These are phyloP conservation scores for Suillus subaureus DNA, from an alignment of 768 basidiomycete genomes.

Conservation along the genomic window DNA sequence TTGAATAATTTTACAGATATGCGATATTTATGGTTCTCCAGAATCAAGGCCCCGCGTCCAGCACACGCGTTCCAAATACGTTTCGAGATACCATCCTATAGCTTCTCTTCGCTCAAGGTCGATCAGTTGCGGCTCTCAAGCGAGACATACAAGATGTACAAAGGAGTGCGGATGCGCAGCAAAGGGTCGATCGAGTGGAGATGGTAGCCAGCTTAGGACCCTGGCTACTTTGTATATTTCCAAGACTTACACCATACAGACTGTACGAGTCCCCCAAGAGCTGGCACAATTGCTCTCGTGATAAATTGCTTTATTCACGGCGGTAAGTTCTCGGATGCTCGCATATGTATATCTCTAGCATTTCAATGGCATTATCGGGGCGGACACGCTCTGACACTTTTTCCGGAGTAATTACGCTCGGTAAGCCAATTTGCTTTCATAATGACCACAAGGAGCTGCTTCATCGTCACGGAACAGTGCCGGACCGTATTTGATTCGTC, in stretches of 20 bases:
- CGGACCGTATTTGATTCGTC: neutral
- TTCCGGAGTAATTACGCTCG: neutral
- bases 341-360: neutral
- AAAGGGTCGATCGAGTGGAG: constrained; percentile 35
- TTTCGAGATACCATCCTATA: constrained; percentile 70
- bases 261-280: neutral
- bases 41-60: constrained; percentile 54
- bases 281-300: neutral
- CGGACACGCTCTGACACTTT: neutral
- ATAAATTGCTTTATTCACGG: neutral
- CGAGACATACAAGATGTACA: constrained; percentile 88
- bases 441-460: neutral
- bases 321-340: neutral
- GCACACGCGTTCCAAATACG: constrained; percentile 73
- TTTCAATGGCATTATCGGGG: neutral
- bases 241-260: neutral
- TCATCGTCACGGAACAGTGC: neutral
- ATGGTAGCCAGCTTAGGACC: constrained; percentile 24
- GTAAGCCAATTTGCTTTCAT: neutral
- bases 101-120: constrained; percentile 80
- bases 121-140: constrained; percentile 82
- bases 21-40: constrained; percentile 31
- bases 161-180: constrained; percentile 73
- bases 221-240: neutral
- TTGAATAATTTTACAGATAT: neutral